Evolutionary conservation across 371 early-diverging fungal species (phyloP).

Genomic region (Amoeboaphelidium protococcarum): DNA sequence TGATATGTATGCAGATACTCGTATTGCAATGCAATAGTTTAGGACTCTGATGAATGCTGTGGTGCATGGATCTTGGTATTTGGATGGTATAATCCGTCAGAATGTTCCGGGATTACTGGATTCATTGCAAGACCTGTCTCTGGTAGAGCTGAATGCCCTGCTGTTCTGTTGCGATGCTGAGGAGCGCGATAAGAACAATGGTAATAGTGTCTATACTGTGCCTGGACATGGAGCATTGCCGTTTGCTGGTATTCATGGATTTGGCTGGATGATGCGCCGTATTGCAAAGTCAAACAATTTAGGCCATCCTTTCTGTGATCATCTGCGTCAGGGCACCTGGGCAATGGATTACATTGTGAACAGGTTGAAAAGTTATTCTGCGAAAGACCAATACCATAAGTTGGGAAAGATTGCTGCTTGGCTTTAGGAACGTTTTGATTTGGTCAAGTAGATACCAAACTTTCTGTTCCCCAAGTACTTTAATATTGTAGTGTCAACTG

Average conservation of each 20-base stretch:
- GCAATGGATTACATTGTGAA: slow-evolving; percentile 53
- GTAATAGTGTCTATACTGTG: slow-evolving; percentile 51
- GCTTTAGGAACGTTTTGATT: slow-evolving; percentile 34
- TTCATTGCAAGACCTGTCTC: slow-evolving; percentile 1
- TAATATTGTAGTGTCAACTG: slow-evolving; percentile 40
- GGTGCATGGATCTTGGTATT: neutral
- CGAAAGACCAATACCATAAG: slow-evolving; percentile 21
- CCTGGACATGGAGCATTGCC: slow-evolving; percentile 48
- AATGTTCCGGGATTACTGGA: neutral
- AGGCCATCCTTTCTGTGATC: slow-evolving; percentile 68
- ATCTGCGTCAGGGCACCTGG: slow-evolving; percentile 73
- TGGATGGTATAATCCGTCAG: neutral
- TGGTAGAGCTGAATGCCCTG: slow-evolving; percentile 37
- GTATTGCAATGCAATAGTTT: neutral
- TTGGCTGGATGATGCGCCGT: slow-evolving; percentile 38
- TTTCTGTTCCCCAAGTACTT: slow-evolving; percentile 81
- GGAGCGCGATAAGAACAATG: slow-evolving; percentile 33
- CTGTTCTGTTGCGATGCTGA: slow-evolving; percentile 61
- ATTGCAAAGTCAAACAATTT: slow-evolving; percentile 60
- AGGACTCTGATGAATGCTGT: neutral
- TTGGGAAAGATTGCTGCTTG: slow-evolving; percentile 28
- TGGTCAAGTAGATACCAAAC: slow-evolving; percentile 38
- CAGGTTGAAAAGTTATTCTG: slow-evolving; percentile 31
- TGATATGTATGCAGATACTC: neutral
- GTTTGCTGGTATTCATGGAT: slow-evolving; percentile 82